These are phyloP conservation scores for Apiotrichum akiyoshidainum DNA, from an alignment of 1,284 basidiomycete species.

Conservation along the genomic window DNA sequence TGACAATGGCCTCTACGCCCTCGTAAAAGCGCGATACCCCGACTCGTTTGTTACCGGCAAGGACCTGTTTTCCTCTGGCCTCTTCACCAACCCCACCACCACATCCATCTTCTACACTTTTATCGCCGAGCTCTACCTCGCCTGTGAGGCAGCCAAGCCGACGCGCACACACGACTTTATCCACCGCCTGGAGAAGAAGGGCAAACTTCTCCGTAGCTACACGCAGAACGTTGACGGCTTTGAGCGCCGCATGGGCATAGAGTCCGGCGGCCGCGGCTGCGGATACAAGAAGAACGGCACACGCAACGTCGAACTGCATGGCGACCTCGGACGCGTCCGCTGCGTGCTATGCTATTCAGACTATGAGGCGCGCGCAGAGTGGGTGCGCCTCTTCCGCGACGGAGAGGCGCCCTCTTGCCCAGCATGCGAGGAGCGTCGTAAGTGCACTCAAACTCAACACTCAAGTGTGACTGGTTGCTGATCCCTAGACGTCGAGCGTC, in stretches of 20 bases:
- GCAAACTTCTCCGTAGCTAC: slow-evolving; percentile 81
- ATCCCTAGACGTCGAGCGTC: slow-evolving; percentile 62
- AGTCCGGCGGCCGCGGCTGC: slow-evolving; percentile 58
- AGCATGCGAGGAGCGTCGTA: slow-evolving; percentile 72
- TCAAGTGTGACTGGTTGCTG: slow-evolving; percentile 1
- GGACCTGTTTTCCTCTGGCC: slow-evolving; percentile 81
- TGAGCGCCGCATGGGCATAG: slow-evolving; percentile 75
- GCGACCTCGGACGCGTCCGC: slow-evolving; percentile 81
- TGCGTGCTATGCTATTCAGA: slow-evolving; percentile 77
- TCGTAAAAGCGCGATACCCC: slow-evolving; percentile 80
- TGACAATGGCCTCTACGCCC: slow-evolving; percentile 77
- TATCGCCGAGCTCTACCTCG: slow-evolving; percentile 80
- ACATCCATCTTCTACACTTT: slow-evolving; percentile 90
- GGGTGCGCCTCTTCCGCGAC: slow-evolving; percentile 62
- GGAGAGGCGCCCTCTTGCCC: slow-evolving; percentile 76
- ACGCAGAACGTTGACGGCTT: slow-evolving; percentile 95
- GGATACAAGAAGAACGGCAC: slow-evolving; percentile 63
- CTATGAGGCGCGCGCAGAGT: slow-evolving; percentile 63
- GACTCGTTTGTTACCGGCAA: slow-evolving; percentile 79
- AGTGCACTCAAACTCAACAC: slow-evolving; percentile 46
- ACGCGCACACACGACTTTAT: slow-evolving; percentile 86
- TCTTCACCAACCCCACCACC: slow-evolving; percentile 75
- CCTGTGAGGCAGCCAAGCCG: slow-evolving; percentile 74
- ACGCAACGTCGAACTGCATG: slow-evolving; percentile 85
- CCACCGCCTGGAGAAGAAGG: slow-evolving; percentile 75